These are phyloP conservation scores for Mortierella sp. DNA, from an alignment of 371 early-diverging fungal genomes.

Conservation along the genomic window DNA sequence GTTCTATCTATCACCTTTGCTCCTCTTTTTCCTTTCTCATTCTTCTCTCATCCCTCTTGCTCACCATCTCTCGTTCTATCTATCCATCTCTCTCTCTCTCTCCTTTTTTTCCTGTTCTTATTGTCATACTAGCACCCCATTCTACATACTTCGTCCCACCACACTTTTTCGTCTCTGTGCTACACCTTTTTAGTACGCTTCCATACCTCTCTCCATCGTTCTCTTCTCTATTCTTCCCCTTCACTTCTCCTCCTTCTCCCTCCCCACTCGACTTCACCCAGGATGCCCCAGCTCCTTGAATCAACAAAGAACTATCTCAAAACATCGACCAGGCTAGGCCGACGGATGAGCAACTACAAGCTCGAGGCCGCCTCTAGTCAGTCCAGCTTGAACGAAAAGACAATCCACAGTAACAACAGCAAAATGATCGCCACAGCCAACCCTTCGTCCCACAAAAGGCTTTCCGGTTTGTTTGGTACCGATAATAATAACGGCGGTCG, in stretches of 20 bases:
- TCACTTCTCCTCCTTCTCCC: background rate
- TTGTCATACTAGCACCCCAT: background rate
- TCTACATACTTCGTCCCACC: slow-evolving; percentile 5
- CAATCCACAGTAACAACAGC: slow-evolving; percentile 13
- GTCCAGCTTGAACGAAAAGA: slow-evolving; percentile 33
- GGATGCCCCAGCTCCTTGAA: slow-evolving; percentile 48
- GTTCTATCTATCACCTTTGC: background rate
- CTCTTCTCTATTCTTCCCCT: background rate
- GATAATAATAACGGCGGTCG: background rate
- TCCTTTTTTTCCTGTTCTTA: background rate
- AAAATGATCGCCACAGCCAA: background rate
- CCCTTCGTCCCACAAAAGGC: slow-evolving; percentile 17
- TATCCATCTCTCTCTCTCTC: background rate
- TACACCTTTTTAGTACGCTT: background rate
- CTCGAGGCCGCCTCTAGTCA: slow-evolving; percentile 22
- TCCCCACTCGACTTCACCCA: background rate
- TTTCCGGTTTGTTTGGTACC: slow-evolving; percentile 30
- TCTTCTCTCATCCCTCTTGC: background rate
- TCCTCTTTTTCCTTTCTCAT: background rate
- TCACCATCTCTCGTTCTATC: background rate
- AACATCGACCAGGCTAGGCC: slow-evolving; percentile 42
- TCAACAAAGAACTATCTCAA: slow-evolving; percentile 49
- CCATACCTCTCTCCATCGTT: background rate
- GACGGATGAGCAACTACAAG: slow-evolving; percentile 46
- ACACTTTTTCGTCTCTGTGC: background rate